phyloP scores from a whole-genome alignment of 768 basidiomycete species.

The Atractiella rhizophila region DNA sequence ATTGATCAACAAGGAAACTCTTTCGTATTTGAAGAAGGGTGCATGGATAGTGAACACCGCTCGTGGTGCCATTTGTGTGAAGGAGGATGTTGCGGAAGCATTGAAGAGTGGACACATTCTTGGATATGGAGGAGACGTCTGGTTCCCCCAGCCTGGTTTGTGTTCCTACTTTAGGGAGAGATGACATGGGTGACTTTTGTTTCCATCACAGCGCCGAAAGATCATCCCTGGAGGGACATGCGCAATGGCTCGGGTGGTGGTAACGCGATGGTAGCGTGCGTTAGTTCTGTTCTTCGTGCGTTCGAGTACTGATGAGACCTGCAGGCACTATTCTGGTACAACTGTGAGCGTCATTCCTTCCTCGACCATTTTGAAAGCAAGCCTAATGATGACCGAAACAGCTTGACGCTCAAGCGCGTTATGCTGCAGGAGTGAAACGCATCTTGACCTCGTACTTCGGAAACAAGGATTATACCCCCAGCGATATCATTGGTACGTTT shows the following conservation, averaged over 20 bases:
- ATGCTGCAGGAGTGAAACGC: too few relatives aligned
- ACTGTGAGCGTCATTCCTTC: too few relatives aligned
- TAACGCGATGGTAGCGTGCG: slow-evolving; percentile 77
- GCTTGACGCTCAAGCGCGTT: too few relatives aligned
- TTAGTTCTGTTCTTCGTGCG: slow-evolving; percentile 21
- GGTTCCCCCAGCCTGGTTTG: slow-evolving; percentile 30
- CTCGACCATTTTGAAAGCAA: too few relatives aligned
- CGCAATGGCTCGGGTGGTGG: slow-evolving; percentile 59
- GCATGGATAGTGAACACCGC: slow-evolving; percentile 59
- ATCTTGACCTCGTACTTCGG: too few relatives aligned
- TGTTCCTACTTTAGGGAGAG: too few relatives aligned
- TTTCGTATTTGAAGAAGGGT: slow-evolving; percentile 73
- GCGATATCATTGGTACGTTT: too few relatives aligned
- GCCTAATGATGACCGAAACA: too few relatives aligned
- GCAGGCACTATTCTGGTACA: too few relatives aligned
- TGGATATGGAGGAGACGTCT: slow-evolving; percentile 39
- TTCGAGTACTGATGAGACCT: too few relatives aligned
- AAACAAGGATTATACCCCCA: too few relatives aligned
- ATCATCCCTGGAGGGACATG: slow-evolving; percentile 63
- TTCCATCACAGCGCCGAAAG: slow-evolving; percentile 36
- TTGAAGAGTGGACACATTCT: slow-evolving; percentile 47
- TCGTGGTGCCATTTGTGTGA: slow-evolving; percentile 59
- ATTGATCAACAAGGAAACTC: slow-evolving; percentile 53
- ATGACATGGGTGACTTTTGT: too few relatives aligned
- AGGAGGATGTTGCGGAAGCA: slow-evolving; percentile 51